phyloP scores from a whole-genome alignment of 176 grass and related monocot genomes.

The Luzula sylvatica region DNA sequence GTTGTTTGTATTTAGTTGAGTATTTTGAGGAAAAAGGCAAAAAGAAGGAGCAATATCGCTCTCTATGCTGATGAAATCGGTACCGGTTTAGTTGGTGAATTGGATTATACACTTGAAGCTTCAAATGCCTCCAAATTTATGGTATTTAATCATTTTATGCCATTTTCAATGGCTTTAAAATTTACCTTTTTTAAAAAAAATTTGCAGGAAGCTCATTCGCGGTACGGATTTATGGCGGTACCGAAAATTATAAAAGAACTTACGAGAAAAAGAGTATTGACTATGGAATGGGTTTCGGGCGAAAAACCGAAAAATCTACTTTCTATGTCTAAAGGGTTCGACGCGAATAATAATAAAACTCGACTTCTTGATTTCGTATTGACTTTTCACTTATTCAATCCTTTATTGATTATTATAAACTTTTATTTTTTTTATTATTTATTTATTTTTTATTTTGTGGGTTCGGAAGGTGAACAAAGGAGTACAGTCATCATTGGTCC shows the following conservation, averaged over 20 bases:
- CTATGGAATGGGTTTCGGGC: constrained; percentile 84
- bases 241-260: constrained; percentile 69
- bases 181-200: background rate
- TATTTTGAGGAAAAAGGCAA: constrained; percentile 59
- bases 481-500: constrained; percentile 63
- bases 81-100: constrained; percentile 75
- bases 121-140: constrained; percentile 73
- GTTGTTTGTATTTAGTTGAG: constrained; percentile 46
- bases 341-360: constrained; percentile 41
- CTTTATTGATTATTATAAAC: background rate
- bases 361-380: constrained; percentile 87
- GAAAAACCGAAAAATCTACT: constrained; percentile 75
- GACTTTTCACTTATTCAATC: background rate
- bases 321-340: constrained; percentile 53
- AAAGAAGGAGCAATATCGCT: constrained; percentile 67
- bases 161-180: background rate
- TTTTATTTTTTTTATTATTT: background rate
- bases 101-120: constrained; percentile 92
- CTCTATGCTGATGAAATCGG: constrained; percentile 95
- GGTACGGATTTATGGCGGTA: constrained; percentile 71
- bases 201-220: constrained; percentile 71
- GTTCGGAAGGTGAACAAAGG: constrained; percentile 99
- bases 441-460: constrained; percentile 23
- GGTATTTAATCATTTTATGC: constrained; percentile 38
- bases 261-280: constrained; percentile 82